Evolutionary conservation across 1,284 basidiomycete species (phyloP), one percentile per base, ranked within the genome.

Genomic region (Ganoderma leucocontextum): DNA sequence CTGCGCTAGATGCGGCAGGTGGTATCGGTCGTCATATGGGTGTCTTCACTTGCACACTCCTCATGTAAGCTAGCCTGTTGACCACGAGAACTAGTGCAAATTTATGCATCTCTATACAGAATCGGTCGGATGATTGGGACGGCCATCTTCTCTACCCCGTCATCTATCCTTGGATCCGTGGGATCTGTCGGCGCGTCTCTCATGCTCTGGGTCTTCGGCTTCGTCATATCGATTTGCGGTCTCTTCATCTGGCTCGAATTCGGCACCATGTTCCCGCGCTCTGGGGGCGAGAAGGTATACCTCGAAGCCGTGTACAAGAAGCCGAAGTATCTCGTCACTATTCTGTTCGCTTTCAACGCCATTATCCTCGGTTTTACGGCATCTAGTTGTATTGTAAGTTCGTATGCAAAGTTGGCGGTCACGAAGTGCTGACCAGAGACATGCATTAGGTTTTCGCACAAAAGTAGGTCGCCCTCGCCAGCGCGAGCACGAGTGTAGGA

Each of bases 241-340:
- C 88, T 87, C 25, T 84, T 85, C 42, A 91, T 94, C 29, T 94
- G 90, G 75, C 82, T 93, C n/a, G 92, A 93, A 75, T 84, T 91
- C 41, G 92, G 92, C 38, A 91, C 89, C 19, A 89, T 91, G 74
- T 78, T 86, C 74, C 75, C 74, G n/a, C 59, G 63, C 1, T 76
- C 74, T 63, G 92, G 92, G 0, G 92, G 89, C 19, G 92, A 94
- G 81, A 92, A 92, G 79, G 91, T 89, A 52, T 94, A 94, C 75
- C 80, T 94, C 39, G 91, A 93, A 70, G 91, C 84, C 67, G 86
- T 91, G 19, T 94, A 88, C 78, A 84, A 86, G 62, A 82, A 81
- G 39, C 92, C 92, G 4, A 84, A 83, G 63, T 89, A 88, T 75
- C 78, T 94, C 64, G 83, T 82, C 5, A 90, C 89, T 4, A 88